phyloP scores from a whole-genome alignment of 2,329 filamentous ascomycete genomes.

The Magnaporthiopsis rhizophila region DNA sequence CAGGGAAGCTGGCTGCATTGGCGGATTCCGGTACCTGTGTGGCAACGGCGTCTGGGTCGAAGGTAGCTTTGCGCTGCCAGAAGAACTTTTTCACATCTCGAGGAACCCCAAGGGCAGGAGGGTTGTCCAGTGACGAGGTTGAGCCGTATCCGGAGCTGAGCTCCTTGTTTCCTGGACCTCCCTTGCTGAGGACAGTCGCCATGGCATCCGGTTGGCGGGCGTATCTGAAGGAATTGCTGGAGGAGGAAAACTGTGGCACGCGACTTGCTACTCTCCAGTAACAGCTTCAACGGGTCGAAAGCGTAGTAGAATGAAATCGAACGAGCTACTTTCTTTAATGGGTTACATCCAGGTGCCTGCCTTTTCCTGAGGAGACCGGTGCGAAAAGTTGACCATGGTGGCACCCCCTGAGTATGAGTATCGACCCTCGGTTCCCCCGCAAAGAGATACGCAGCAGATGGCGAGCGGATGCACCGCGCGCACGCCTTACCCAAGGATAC shows the following conservation, averaged over 20 bases:
- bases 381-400: neutral
- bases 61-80: slow-evolving; percentile 20
- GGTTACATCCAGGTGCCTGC: neutral
- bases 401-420: too few relatives aligned
- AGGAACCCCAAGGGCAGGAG: slow-evolving; percentile 22
- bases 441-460: neutral
- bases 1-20: neutral
- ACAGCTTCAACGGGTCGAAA: neutral
- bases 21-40: slow-evolving; percentile 20
- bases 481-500: neutral
- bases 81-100: slow-evolving; percentile 23
- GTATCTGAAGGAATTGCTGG: neutral
- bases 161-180: slow-evolving; percentile 8
- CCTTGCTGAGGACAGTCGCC: slow-evolving; percentile 17
- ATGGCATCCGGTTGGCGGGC: slow-evolving; percentile 10
- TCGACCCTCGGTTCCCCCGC: too few relatives aligned
- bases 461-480: neutral
- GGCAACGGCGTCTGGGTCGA: slow-evolving; percentile 26
- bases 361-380: neutral
- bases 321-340: neutral
- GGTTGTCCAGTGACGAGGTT: slow-evolving; percentile 8
- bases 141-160: slow-evolving; percentile 10
- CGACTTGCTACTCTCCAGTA: neutral
- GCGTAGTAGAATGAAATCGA: neutral
- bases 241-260: neutral